Evolutionary conservation across 2,329 filamentous ascomycete species (phyloP), one percentile per base, ranked within the genome.

Genomic region (Phyllosticta ampelicida): DNA sequence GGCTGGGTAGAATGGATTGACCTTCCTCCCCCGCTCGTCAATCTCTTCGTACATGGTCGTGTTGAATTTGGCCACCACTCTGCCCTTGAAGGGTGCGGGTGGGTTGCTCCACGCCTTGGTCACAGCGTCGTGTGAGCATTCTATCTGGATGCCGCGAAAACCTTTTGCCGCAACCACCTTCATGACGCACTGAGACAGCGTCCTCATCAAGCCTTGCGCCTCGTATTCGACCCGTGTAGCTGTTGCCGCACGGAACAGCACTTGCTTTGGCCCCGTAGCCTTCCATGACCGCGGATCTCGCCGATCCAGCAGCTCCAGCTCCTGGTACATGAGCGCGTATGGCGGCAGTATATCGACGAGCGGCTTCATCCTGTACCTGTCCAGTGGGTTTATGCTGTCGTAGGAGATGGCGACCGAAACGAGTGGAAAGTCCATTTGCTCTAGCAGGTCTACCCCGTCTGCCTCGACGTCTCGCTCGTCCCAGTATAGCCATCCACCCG

Each of bases 401-500:
- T 72, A 74, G 13, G 65, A 62, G 51, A 74, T 23, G 5, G 70
- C 71, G 18, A 74, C 64, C n/a, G 65, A 67, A 10, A 73, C 68
- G 19, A 74, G 63, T 1, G 73, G 71, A 55, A 72, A 73, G 55
- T 74, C 72, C 70, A 74, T 74, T 51, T 68, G 65, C 54, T 66
- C 56, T 20, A 69, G 48, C 51, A 71, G 30, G 26, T 18, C 51
- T n/a, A 52, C 48, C n/a, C 62, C 48, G 28, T 63, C 51, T 4
- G 62, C 62, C 51, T 70, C 65, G 5, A 62, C 64, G 29, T 65
- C 64, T 3, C 28, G 56, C 1, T 51, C 56, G 59, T 68, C 63
- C 65, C 67, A 70, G 61, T 65, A 66, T 1, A 67, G 57, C 23
- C 63, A 64, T 3, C 68, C 69, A 11, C 61, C 66, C 1, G 59